Evolutionary conservation across 2,329 filamentous ascomycete genomes (phyloP), one percentile per base, ranked within the genome.

Genomic region (Penicillium hordei): DNA sequence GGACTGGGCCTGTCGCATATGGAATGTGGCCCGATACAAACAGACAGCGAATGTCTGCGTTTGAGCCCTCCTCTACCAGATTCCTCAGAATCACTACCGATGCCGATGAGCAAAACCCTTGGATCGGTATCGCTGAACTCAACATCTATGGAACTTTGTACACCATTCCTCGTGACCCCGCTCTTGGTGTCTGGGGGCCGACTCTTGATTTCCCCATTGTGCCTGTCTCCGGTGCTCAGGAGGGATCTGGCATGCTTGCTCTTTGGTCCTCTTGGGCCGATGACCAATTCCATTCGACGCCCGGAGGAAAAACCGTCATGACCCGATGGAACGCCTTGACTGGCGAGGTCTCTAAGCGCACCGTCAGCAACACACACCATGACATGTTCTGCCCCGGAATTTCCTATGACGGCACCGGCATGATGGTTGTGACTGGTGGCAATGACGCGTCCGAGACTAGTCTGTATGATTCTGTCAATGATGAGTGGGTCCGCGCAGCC

Each of bases 371-470:
- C 21, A 70, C 64, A 8, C 36, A 66, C 5, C 70, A 71, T 19
- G 68, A 71, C 48, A 70, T 70, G 68, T 71, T 65, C 52, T 65
- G 62, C 42, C 53, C 83, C 0, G 83, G 82, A 2, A 82, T 85
- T 50, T 80, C 77, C 8, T 69, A 80, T 13, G 79, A 81, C 55
- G 76, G 75, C 17, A 70, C 78, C 8, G 83, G 82, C 0, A 72
- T 76, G 9, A 75, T 84, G 8, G 65, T 86, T 2, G 78, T 87
- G 7, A 82, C 79, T 0, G 84, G 85, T 6, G 84, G 84, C 1
- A 78, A 78, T 25, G 75, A 79, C 54, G 78, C 79, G 7, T 67
- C 72, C 6, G 77, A 77, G 42, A 82, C 80, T 1, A 83, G 79
- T 52, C 73, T 83, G 36, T 83, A 53, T 27, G 42, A 64, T n/a